Percentiles rank a stretch among this genome's conserved stretches.
phyloP scores from a whole-genome alignment of 176 grass and related monocot species.

The Oryza meyeriana region DNA sequence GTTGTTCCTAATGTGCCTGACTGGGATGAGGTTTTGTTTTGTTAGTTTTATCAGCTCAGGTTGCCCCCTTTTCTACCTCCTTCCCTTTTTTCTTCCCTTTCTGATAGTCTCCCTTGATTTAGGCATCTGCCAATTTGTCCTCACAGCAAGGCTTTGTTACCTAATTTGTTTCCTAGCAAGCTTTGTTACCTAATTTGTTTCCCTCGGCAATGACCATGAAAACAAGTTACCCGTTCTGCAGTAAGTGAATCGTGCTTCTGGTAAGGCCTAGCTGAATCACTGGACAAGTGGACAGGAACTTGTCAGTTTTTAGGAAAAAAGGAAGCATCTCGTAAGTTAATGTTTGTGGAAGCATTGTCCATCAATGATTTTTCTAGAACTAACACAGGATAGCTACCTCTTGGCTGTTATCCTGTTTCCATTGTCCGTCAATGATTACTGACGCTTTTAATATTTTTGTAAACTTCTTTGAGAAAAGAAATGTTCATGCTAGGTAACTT shows the following conservation, averaged over 20 bases:
- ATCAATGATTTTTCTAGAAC: background rate
- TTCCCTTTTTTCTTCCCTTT: too few species aligned
- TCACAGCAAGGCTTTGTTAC: background rate
- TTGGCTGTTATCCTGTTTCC: background rate
- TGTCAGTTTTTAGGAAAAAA: background rate
- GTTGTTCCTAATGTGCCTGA: too few species aligned
- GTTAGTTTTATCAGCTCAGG: too few species aligned
- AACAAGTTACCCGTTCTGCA: background rate
- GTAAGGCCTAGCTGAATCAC: too few species aligned
- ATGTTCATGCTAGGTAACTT: background rate
- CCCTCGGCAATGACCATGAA: background rate
- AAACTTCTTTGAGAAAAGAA: background rate
- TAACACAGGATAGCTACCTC: too few species aligned
- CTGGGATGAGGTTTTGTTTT: too few species aligned
- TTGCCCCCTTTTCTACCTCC: too few species aligned
- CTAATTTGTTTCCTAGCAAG: background rate
- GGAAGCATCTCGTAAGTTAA: background rate
- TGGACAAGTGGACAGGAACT: background rate
- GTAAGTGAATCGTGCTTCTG: too few species aligned
- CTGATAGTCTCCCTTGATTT: too few species aligned
- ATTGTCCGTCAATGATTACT: too few species aligned
- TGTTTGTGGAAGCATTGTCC: background rate
- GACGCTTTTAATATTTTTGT: background rate
- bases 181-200: background rate
- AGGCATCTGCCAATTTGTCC: too few species aligned